Evolutionary conservation across 805 yeast genomes (phyloP).

Genomic region (Candida xiaguanensis): DNA sequence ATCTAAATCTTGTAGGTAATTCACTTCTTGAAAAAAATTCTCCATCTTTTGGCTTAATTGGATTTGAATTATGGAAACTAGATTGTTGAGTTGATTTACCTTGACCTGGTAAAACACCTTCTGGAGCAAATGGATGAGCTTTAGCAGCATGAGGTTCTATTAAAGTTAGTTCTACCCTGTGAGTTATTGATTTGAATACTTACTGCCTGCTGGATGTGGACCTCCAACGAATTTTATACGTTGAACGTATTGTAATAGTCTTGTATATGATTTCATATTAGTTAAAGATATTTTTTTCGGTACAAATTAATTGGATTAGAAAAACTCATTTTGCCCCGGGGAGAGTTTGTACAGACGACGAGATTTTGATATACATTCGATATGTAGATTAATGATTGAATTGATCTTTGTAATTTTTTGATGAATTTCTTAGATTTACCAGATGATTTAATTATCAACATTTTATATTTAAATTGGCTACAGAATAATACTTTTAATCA

Average conservation of each 20-base stretch:
- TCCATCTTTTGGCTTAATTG: slow-evolving; percentile 40
- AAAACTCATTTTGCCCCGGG: neutral
- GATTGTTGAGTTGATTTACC: slow-evolving; percentile 9
- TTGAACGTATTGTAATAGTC: slow-evolving; percentile 51
- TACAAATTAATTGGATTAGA: slow-evolving; percentile 1
- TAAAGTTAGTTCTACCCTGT: slow-evolving; percentile 1
- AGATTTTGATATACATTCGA: too few relatives aligned
- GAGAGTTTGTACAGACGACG: too few relatives aligned
- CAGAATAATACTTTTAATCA: neutral
- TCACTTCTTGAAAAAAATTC: slow-evolving; percentile 53
- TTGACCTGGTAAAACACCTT: slow-evolving; percentile 39
- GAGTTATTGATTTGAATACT: slow-evolving; percentile 17
- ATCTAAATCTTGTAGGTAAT: slow-evolving; percentile 74
- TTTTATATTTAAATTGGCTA: slow-evolving; percentile 8
- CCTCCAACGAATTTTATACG: slow-evolving; percentile 86
- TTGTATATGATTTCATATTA: slow-evolving; percentile 31
- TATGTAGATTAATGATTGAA: too few relatives aligned
- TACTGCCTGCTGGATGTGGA: slow-evolving; percentile 54
- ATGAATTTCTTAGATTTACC: slow-evolving; percentile 10
- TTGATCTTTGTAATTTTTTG: too few relatives aligned
- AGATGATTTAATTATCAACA: slow-evolving; percentile 10
- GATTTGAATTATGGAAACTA: slow-evolving; percentile 23
- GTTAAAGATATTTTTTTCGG: neutral
- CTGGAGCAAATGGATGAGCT: slow-evolving; percentile 42
- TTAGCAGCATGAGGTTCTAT: slow-evolving; percentile 11